phyloP scores from a whole-genome alignment of 202 grass and related monocot species.

The Musa balbisiana region DNA sequence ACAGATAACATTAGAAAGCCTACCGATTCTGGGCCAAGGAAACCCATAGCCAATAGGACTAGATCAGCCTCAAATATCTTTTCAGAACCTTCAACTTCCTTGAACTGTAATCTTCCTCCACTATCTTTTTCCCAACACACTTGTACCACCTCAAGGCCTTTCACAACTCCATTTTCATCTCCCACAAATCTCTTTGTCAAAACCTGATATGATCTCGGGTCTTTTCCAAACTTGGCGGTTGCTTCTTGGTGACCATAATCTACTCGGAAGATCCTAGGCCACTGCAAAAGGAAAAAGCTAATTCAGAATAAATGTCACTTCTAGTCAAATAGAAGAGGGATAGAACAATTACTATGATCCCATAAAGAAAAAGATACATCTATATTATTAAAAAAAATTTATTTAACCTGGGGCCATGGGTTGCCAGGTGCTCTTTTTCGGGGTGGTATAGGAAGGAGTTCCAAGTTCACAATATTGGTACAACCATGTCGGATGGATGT shows the following conservation, averaged over 20 bases:
- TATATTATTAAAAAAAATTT: neutral
- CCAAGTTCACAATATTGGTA: constrained; percentile 61
- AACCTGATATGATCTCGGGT: constrained; percentile 88
- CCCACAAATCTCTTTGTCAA: constrained; percentile 80
- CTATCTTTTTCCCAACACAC: constrained; percentile 69
- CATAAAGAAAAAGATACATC: neutral
- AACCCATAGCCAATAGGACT: constrained; percentile 89
- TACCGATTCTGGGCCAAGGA: constrained; percentile 82
- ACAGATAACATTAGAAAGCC: constrained; percentile 14
- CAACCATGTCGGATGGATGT: constrained; percentile 96
- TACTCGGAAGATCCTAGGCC: constrained; percentile 79
- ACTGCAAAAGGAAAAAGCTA: constrained; percentile 36
- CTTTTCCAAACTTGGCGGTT: constrained; percentile 70
- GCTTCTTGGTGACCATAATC: constrained; percentile 97
- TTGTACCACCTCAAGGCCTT: constrained; percentile 70
- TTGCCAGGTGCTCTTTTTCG: constrained; percentile 61
- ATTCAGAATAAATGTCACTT: neutral
- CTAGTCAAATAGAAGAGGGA: no score
- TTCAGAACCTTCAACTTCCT: constrained; percentile 57
- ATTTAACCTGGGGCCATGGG: constrained; percentile 81
- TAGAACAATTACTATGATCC: no score
- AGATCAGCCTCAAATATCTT: constrained; percentile 86
- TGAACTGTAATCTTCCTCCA: constrained; percentile 48
- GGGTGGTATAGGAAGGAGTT: constrained; percentile 71
- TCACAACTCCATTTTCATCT: constrained; percentile 70